A percentile compares a stretch with the other conserved stretches of the same genome.
phyloP scores from a whole-genome alignment of 2,329 filamentous ascomycete species.

The Fusarium citri region DNA sequence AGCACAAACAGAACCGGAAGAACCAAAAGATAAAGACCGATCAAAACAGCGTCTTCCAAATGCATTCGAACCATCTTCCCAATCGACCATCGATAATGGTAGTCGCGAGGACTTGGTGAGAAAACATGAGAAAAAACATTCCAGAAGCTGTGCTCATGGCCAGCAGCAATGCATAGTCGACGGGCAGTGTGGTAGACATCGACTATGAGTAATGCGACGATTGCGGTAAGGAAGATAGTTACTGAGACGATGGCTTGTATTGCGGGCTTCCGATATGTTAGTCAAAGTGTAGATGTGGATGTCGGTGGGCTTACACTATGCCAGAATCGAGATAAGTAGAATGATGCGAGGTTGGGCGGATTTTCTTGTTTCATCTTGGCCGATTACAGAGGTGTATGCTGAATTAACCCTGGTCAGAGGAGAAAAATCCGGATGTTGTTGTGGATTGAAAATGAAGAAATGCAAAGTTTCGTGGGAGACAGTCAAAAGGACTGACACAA shows the following conservation, averaged over 20 bases:
- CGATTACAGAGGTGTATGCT: background rate
- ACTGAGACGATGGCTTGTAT: background rate
- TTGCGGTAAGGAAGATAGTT: background rate
- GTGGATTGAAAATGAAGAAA: background rate
- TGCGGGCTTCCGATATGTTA: background rate
- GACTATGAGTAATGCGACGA: background rate
- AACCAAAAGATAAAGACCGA: background rate
- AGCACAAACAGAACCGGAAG: background rate
- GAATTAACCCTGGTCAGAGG: background rate
- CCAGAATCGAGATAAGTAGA: background rate
- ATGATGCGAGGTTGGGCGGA: background rate
- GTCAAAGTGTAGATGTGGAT: fast-evolving
- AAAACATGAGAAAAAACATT: background rate
- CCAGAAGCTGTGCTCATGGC: background rate
- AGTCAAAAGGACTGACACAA: background rate
- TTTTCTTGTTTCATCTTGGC: fast-evolving
- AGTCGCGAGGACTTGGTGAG: background rate
- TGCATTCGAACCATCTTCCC: background rate
- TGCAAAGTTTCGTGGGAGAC: background rate
- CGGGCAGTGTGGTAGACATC: background rate
- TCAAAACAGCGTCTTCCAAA: background rate
- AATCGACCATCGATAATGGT: background rate
- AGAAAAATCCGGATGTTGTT: no score
- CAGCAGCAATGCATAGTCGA: background rate
- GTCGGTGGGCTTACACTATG: background rate